Evolutionary conservation across 495 filamentous ascomycete genomes (phyloP), one percentile per base, ranked within the genome.

Genomic region (Diplogelasinospora grovesii): DNA sequence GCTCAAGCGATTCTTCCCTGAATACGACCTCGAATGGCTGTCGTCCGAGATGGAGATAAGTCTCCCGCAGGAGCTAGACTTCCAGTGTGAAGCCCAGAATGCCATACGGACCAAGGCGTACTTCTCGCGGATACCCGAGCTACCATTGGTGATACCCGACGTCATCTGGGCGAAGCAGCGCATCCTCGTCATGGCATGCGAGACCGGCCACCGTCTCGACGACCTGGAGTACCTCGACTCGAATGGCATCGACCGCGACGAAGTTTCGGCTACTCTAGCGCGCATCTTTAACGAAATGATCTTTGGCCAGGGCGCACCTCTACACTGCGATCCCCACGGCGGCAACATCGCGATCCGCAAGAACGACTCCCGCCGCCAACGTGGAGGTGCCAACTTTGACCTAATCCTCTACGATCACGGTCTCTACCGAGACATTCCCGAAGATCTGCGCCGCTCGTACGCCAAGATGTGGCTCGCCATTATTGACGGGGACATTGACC

Each of bases 231-330:
- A 79, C 60, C 69, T 97, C 3, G 93, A 96, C 61, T 65, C 75
- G 7, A 85, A 92, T 60, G 71, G 75, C 38, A 96, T 99, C 56
- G 83, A 90, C 60, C 82, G 93, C 8, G 93, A 95, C 62, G 93
- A 99, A 64, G 93, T 99, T 18, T 93, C 89, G 5, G 92, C 93
- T 0, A 83, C 90, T 0, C 65, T 99, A 4, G 82, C 90, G 2
- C 79, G 81, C 33, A 89, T 96, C 41, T 99, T 99, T 74, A 99
- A 99, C 67, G 89, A 95, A 59, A 99, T 99, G 93, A 95, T 99
- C 43, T 99, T 99, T 51, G 90, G 92, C 21, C 78, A 81, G 33
- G 69, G 82, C 45, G 89, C 92, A 2, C 86, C 90, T 0, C 69
- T 99, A 23, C 93, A 99, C 65, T 99, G 93, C 60, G 93, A 99